Percentiles rank a stretch among this genome's conserved stretches.
These are phyloP conservation scores for Kodamaea alishanica DNA, from an alignment of 1,139 yeast species.

Conservation along the genomic window DNA sequence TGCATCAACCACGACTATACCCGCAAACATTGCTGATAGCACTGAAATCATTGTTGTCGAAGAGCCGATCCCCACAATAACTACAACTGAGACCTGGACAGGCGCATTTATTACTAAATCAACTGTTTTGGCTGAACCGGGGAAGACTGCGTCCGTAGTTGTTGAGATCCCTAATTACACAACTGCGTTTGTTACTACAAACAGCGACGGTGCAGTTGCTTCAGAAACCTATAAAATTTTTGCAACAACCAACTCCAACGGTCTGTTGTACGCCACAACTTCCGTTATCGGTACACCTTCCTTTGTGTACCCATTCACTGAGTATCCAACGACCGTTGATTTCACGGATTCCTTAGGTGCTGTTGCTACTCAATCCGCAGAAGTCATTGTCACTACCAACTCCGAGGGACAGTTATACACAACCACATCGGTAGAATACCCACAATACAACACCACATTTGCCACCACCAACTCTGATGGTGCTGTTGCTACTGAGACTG, in stretches of 20 bases:
- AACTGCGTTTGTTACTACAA: slow-evolving; percentile 11
- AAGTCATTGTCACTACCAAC: slow-evolving; percentile 13
- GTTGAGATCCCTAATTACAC: slow-evolving; percentile 13
- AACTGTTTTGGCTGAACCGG: slow-evolving; percentile 4
- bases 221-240: slow-evolving; percentile 8
- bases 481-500: slow-evolving; percentile 1
- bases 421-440: slow-evolving; percentile 12
- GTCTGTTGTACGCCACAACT: slow-evolving; percentile 16
- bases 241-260: slow-evolving; percentile 10
- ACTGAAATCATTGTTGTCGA: slow-evolving; percentile 13
- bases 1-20: slow-evolving; percentile 1
- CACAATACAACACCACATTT: slow-evolving; percentile 11
- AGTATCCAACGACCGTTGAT: slow-evolving; percentile 18
- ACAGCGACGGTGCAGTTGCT: slow-evolving; percentile 5
- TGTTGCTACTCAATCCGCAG: slow-evolving; percentile 15
- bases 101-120: slow-evolving; percentile 6
- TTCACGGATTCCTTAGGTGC: slow-evolving; percentile 17
- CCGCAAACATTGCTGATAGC: slow-evolving; percentile 9
- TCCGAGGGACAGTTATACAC: slow-evolving; percentile 12
- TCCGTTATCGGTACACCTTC: slow-evolving; percentile 4
- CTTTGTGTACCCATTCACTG: too few species aligned
- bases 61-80: slow-evolving; percentile 7
- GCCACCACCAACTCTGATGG: slow-evolving; percentile 7
- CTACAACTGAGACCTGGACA: slow-evolving; percentile 6
- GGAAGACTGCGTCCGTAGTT: slow-evolving; percentile 12